These are phyloP conservation scores for Arthroderma uncinatum DNA, from an alignment of 2,329 filamentous ascomycete genomes.

Conservation along the genomic window DNA sequence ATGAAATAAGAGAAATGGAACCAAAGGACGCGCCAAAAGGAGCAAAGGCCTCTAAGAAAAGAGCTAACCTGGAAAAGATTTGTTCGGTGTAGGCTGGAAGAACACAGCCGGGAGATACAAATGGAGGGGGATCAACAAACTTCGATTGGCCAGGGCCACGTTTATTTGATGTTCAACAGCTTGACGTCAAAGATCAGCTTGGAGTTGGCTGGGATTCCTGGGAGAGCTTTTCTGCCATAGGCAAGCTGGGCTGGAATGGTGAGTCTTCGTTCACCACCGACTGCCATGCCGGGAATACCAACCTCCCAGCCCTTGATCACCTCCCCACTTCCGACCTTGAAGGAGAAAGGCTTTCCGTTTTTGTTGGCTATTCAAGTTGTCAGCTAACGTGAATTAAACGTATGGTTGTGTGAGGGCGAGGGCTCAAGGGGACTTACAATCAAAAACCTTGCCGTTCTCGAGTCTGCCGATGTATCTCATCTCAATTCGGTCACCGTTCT, in stretches of 20 bases:
- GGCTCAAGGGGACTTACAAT: constrained; percentile 53
- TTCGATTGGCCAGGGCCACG: not conserved
- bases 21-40: not conserved
- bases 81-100: not conserved
- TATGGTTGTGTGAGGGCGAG: not conserved
- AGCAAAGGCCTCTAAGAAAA: not conserved
- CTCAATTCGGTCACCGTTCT: constrained; percentile 80
- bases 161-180: constrained; percentile 71
- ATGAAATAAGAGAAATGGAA: not conserved
- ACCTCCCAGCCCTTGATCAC: constrained; percentile 99
- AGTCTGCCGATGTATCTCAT: constrained; percentile 99
- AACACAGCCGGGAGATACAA: not conserved
- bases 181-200: constrained; percentile 87
- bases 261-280: constrained; percentile 86
- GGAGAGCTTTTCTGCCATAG: constrained; percentile 73
- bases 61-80: not conserved
- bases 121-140: not conserved
- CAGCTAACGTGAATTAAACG: constrained; percentile 1
- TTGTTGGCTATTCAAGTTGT: constrained; percentile 63
- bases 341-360: constrained; percentile 93
- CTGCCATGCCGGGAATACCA: constrained; percentile 80
- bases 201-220: constrained; percentile 85
- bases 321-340: constrained; percentile 87
- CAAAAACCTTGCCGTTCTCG: constrained; percentile 86
- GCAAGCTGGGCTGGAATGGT: constrained; percentile 77